These are phyloP conservation scores for Microcera coccophila DNA, from an alignment of 2,329 filamentous ascomycete species.

Conservation along the genomic window DNA sequence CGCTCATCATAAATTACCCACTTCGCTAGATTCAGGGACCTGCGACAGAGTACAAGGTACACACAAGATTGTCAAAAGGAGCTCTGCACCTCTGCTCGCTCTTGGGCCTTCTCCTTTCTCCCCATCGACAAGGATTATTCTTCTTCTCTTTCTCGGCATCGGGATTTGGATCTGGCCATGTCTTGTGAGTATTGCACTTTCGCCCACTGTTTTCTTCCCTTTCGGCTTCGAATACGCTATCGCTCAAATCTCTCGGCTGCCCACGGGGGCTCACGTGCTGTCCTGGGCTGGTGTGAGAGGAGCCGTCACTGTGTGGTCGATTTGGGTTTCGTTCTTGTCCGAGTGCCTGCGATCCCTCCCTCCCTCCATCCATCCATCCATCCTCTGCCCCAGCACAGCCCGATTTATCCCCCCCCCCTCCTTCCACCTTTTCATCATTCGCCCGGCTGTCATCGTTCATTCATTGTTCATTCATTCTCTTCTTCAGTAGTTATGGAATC, in stretches of 20 bases:
- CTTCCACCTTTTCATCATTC: too few species aligned
- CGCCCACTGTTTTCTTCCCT: too few species aligned
- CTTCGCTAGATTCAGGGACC: too few species aligned
- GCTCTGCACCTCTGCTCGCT: too few species aligned
- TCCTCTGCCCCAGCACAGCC: neutral
- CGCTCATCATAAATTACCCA: too few species aligned
- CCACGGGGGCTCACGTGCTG: too few species aligned
- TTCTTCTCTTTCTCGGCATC: neutral
- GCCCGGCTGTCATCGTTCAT: too few species aligned
- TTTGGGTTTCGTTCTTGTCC: neutral
- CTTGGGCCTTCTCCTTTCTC: too few species aligned
- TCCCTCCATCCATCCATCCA: neutral
- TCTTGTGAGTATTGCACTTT: neutral
- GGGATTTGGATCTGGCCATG: neutral
- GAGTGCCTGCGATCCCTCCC: neutral
- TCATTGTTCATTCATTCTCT: conserved; percentile 19
- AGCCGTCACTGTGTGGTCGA: neutral
- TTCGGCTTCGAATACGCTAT: too few species aligned
- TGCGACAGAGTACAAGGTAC: too few species aligned
- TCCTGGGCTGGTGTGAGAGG: neutral
- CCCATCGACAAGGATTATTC: neutral
- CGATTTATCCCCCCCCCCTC: neutral
- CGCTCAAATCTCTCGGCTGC: too few species aligned
- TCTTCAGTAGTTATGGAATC: conserved; percentile 15
- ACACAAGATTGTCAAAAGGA: too few species aligned